Percentiles rank a stretch among this genome's conserved stretches.
Evolutionary conservation across 352 stramenopile species (phyloP).

Genomic region (Phytophthora crassamura): DNA sequence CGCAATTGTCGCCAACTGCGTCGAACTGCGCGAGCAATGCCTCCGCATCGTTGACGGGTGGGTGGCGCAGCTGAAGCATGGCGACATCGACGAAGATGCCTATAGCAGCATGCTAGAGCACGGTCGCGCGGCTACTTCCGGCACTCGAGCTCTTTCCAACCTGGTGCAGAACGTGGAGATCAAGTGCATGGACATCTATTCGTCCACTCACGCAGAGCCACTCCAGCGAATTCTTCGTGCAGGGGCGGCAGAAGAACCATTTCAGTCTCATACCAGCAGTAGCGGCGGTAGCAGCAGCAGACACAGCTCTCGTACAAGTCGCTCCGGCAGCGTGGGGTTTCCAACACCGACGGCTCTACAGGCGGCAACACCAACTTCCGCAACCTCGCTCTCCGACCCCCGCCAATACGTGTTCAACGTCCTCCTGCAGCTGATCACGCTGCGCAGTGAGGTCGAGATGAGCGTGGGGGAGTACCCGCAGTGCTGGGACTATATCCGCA

Average conservation of each 20-base stretch:
- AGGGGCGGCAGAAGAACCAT: constrained; percentile 56
- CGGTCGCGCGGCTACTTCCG: constrained; percentile 27
- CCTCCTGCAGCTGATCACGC: constrained; percentile 74
- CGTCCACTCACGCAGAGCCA: constrained; percentile 54
- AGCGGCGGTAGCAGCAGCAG: constrained; percentile 25
- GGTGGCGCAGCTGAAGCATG: constrained; percentile 49
- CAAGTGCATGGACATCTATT: constrained; percentile 72
- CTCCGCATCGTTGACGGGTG: constrained; percentile 54
- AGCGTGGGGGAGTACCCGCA: constrained; percentile 64
- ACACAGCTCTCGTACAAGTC: constrained; percentile 40
- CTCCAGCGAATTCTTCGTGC: constrained; percentile 57
- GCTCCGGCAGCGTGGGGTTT: constrained; percentile 32
- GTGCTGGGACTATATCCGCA: constrained; percentile 62
- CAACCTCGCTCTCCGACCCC: constrained; percentile 50
- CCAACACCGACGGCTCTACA: constrained; percentile 20
- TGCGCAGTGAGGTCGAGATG: constrained; percentile 76
- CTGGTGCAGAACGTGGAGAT: constrained; percentile 54
- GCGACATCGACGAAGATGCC: constrained; percentile 24
- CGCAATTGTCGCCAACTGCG: constrained; percentile 73
- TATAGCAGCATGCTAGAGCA: constrained; percentile 25
- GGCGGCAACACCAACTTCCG: constrained; percentile 13
- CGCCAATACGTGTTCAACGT: constrained; percentile 87
- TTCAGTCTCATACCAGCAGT: constrained; percentile 31
- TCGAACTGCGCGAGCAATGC: constrained; percentile 69
- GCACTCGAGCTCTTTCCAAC: constrained; percentile 39